These are phyloP conservation scores for Saccharomycopsis babjevae DNA, from an alignment of 805 yeast genomes.

Conservation along the genomic window DNA sequence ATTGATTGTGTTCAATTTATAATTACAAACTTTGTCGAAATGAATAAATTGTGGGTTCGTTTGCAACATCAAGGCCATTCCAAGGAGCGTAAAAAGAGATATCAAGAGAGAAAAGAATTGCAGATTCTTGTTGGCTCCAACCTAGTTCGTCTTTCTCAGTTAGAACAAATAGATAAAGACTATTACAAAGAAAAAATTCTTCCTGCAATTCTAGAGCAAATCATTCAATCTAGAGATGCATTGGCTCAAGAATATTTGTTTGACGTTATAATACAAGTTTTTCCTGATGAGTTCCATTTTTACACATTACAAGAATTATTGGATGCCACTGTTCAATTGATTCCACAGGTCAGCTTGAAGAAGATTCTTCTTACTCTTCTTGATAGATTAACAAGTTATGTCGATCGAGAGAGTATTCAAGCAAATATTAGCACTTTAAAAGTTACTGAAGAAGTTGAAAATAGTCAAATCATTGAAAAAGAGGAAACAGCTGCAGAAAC, in stretches of 20 bases:
- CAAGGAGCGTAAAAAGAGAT: conserved; percentile 64
- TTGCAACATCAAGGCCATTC: conserved; percentile 93
- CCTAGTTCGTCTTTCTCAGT: conserved; percentile 77
- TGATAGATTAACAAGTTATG: conserved; percentile 54
- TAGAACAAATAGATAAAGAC: conserved; percentile 58
- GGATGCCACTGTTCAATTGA: conserved; percentile 52
- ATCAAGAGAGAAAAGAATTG: conserved; percentile 74
- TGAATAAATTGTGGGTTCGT: conserved; percentile 97
- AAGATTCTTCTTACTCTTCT: conserved; percentile 62
- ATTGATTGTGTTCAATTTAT: conserved; percentile 70
- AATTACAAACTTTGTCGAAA: conserved; percentile 82
- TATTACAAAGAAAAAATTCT: conserved; percentile 43
- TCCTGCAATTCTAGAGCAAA: conserved; percentile 79
- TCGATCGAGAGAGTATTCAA: conserved; percentile 28
- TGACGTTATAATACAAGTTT: conserved; percentile 87
- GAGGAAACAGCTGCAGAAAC: conserved; percentile 14
- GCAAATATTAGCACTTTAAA: conserved; percentile 20
- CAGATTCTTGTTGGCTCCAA: conserved; percentile 90
- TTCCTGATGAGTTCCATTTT: conserved; percentile 87
- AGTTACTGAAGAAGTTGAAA: conserved; percentile 18
- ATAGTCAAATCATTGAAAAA: conserved; percentile 12
- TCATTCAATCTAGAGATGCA: conserved; percentile 83
- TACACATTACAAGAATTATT: conserved; percentile 60
- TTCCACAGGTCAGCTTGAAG: conserved; percentile 59
- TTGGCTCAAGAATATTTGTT: conserved; percentile 87